These are phyloP conservation scores for Erysimum pusillum DNA, from an alignment of 441 rosid species.

Conservation along the genomic window DNA sequence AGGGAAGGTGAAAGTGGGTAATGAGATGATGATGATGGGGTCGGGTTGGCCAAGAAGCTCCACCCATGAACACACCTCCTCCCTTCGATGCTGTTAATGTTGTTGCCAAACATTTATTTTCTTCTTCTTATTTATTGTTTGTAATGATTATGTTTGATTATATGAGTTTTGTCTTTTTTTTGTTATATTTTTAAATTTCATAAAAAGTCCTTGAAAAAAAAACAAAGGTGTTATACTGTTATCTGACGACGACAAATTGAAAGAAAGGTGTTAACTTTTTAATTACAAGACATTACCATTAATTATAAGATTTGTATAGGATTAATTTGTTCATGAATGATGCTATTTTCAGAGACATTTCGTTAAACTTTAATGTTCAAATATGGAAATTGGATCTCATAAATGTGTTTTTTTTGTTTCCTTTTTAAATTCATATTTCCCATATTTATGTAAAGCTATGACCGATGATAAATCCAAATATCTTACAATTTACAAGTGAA, in stretches of 20 bases:
- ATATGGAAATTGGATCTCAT: neutral
- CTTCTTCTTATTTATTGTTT: constrained; percentile 1
- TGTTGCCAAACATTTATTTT: neutral
- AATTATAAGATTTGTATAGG: neutral
- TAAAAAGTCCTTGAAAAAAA: no score
- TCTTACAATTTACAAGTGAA: constrained; percentile 5
- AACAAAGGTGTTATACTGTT: neutral
- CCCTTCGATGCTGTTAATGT: constrained; percentile 21
- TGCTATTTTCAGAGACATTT: neutral
- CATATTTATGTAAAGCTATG: neutral
- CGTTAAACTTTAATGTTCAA: neutral
- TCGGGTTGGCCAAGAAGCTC: constrained; percentile 38
- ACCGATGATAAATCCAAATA: neutral
- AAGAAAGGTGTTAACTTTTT: neutral
- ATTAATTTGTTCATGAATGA: neutral
- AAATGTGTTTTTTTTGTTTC: neutral
- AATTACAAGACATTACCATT: neutral
- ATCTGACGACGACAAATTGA: neutral
- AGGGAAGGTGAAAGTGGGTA: constrained; percentile 36
- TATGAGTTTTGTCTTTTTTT: neutral
- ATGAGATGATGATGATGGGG: constrained; percentile 42
- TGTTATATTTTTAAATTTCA: no score
- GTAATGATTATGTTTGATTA: constrained; percentile 21
- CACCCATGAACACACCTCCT: constrained; percentile 12
- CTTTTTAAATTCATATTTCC: neutral